Percentiles rank a stretch among this genome's conserved stretches.
Conservation (phyloP, 208 protist species). For the Porcisia deanei region DNA sequence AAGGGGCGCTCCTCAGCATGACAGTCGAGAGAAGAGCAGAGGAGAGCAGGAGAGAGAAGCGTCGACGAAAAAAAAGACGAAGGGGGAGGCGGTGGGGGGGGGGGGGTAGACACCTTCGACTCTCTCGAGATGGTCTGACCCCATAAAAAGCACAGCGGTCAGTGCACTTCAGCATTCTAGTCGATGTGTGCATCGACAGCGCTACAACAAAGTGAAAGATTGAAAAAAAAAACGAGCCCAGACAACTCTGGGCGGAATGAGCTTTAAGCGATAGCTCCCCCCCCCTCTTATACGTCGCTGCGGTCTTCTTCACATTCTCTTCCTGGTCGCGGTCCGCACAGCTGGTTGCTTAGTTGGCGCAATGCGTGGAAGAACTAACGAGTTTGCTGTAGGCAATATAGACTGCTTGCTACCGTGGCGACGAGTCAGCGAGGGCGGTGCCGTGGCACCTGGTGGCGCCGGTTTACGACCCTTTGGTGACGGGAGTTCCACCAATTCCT, state of each 20-base stretch:
- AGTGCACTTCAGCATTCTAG: neutral
- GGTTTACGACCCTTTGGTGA: conserved; percentile 21
- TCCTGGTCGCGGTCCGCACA: neutral
- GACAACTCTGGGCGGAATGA: no score
- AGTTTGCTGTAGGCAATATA: neutral
- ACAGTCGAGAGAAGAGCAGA: no score
- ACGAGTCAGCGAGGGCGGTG: conserved; percentile 2
- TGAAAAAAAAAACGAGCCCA: no score
- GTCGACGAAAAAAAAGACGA: neutral
- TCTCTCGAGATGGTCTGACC: neutral
- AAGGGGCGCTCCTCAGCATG: no score
- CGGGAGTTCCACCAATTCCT: conserved; percentile 54
- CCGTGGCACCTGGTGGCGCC: neutral
- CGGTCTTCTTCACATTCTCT: neutral
- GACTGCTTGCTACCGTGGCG: conserved; percentile 2
- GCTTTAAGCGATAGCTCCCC: no score
- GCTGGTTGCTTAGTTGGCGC: neutral
- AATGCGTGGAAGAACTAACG: conserved; percentile 9
- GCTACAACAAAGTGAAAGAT: no score
- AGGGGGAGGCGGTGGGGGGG: neutral
- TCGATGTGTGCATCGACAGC: no score
- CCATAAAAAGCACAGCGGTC: neutral
- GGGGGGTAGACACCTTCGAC: neutral
- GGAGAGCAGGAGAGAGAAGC: neutral
- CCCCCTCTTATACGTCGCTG: neutral